Evolutionary conservation across 208 protist genomes (phyloP), one percentile per base, ranked within the genome.

Genomic region (Acanthamoeba lenticulata): DNA sequence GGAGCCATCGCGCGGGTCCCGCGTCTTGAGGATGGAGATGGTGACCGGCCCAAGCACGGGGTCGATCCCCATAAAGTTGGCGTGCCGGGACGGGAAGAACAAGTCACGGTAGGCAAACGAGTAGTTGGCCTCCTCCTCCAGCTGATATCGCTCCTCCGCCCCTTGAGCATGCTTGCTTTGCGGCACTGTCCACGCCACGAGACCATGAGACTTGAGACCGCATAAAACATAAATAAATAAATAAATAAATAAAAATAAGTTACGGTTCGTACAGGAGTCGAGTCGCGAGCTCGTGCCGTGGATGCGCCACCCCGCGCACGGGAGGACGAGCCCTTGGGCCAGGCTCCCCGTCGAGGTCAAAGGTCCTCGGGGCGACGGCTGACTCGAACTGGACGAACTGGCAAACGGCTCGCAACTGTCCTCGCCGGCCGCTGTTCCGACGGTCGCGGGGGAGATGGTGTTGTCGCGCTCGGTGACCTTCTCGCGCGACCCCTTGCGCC

Each of bases 41-140:
- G n/a, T 38, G 34, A 91, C 44, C 4, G 85, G 85, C 11, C 85
- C 85, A 27, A 91, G 47, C 47, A 72, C 85, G 15, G 47, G 52
- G 17, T 91, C 85, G 29, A 65, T 6, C n/a, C 85, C 85, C 85
- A 91, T 36, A 21, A 36, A 65, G 42, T 91, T 91, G 34, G n/a
- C 52, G 36, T 91, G 85, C 15, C 55, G 13, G 45, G 52, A 60
- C 2, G 77, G 77, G 45, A 40, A 86, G 77, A 86, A 86, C 34
- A 91, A 34, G 27, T 72, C 85, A 7, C 85, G 85, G 32, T 91
- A 91, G 52, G 47, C 47, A 47, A 72, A 72, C 6, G 85, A 74
- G 27, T 91, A 91, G 85, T 91, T 91, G 57, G 85, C 85, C 34
- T 91, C 85, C 42, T 72, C 55, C 24, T 91, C 85, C 36, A 91